Evolutionary conservation across 768 basidiomycete species (phyloP).

Genomic region (Hemileccinum rubropunctum): DNA sequence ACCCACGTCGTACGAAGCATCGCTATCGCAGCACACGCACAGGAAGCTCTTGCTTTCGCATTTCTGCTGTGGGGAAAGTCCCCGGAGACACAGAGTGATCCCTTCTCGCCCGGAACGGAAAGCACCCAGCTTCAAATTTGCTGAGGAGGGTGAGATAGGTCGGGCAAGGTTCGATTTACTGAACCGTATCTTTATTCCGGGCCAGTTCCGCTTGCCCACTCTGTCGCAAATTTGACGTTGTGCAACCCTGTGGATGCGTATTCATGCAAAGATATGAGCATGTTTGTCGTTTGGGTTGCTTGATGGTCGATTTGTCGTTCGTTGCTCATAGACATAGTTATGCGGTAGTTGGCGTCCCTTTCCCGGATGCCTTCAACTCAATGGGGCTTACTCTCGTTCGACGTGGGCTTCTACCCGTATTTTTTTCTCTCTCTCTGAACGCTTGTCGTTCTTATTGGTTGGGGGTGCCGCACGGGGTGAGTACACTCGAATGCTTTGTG

Average conservation of each 20-base stretch:
- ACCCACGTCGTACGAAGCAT: conserved; percentile 70
- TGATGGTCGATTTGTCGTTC: conserved; percentile 38
- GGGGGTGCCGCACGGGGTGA: conserved; percentile 13
- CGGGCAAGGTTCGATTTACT: conserved; percentile 49
- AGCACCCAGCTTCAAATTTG: conserved; percentile 74
- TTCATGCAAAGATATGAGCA: conserved; percentile 78
- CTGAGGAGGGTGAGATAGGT: conserved; percentile 51
- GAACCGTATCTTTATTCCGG: conserved; percentile 19
- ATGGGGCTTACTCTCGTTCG: conserved; percentile 90
- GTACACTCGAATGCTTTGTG: conserved; percentile 20
- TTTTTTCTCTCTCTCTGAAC: conserved; percentile 58
- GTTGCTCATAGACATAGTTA: conserved; percentile 90
- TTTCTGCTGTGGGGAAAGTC: conserved; percentile 88
- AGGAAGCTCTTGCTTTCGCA: conserved; percentile 46
- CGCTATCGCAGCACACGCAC: conserved; percentile 84
- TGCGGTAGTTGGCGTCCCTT: conserved; percentile 63
- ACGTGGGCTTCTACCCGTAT: conserved; percentile 36
- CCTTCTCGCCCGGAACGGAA: conserved; percentile 59
- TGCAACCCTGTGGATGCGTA: conserved; percentile 39
- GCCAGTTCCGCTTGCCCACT: conserved; percentile 49
- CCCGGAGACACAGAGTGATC: conserved; percentile 79
- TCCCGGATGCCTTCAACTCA: conserved; percentile 59
- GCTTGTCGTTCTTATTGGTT: conserved; percentile 46
- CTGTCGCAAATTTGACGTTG: conserved; percentile 46
- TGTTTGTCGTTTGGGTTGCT: conserved; percentile 44